Evolutionary conservation across 352 stramenopile species (phyloP).

Genomic region (Phytophthora uliginosa): DNA sequence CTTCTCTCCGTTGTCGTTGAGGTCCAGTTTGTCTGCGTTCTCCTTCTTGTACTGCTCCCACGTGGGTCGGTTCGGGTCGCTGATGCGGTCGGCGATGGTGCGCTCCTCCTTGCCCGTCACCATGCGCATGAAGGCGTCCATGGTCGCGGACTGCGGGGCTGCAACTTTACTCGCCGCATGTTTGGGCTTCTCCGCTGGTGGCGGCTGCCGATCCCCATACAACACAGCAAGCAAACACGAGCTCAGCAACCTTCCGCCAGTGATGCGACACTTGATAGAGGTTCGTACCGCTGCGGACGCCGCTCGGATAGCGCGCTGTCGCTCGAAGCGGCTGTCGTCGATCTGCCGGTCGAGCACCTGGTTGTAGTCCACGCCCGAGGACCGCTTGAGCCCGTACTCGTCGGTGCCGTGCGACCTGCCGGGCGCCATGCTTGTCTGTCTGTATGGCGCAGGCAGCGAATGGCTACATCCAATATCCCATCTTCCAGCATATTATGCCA

Average conservation of each 20-base stretch:
- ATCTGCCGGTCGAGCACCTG: constrained; percentile 86
- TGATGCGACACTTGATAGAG: background rate
- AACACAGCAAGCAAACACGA: constrained; percentile 5
- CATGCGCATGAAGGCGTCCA: constrained; percentile 96
- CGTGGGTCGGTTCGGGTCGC: constrained; percentile 94
- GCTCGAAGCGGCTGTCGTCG: constrained; percentile 88
- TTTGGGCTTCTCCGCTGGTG: constrained; percentile 29
- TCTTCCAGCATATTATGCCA: constrained; percentile 16
- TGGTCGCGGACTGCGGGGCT: constrained; percentile 76
- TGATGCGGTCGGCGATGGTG: constrained; percentile 95
- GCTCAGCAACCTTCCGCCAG: background rate
- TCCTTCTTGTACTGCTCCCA: constrained; percentile 98
- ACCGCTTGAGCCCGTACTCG: constrained; percentile 78
- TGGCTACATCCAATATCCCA: constrained; percentile 21
- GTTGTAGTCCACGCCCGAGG: constrained; percentile 87
- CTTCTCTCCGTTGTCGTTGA: constrained; percentile 89
- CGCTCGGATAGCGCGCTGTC: constrained; percentile 65
- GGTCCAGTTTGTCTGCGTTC: constrained; percentile 95
- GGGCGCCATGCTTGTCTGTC: constrained; percentile 21
- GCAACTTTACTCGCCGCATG: constrained; percentile 9
- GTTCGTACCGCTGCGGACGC: constrained; percentile 41
- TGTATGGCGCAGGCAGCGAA: background rate
- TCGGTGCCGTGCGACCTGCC: constrained; percentile 42
- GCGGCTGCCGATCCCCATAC: constrained; percentile 11
- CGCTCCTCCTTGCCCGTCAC: constrained; percentile 94